A percentile compares a stretch with the other conserved stretches of the same genome.
These are phyloP conservation scores for Aristolochia fimbriata DNA, from an alignment of 164 flowering plant genomes.

Conservation along the genomic window DNA sequence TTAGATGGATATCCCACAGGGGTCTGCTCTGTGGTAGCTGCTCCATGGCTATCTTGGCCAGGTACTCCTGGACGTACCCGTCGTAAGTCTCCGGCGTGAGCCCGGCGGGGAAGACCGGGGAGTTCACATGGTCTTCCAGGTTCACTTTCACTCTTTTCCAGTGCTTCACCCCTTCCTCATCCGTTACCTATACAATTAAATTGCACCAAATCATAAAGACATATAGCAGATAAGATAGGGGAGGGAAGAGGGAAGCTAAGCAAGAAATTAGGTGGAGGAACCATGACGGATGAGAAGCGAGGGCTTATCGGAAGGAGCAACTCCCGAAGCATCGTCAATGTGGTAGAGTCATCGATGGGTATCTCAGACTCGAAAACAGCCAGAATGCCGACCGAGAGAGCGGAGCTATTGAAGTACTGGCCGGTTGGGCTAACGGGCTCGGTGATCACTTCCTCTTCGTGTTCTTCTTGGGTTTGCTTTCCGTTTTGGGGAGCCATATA, in stretches of 20 bases:
- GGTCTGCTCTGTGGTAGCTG: constrained; percentile 32
- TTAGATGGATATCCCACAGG: constrained; percentile 50
- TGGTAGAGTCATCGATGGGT: constrained; percentile 29
- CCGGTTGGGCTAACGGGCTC: constrained; percentile 50
- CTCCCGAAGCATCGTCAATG: constrained; percentile 18
- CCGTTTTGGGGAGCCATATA: too few species aligned
- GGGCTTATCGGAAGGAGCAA: constrained; percentile 48
- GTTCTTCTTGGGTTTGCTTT: too few species aligned
- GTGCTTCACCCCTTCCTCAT: constrained; percentile 25
- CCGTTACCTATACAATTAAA: constrained; percentile 25
- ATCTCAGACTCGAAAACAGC: constrained; percentile 30
- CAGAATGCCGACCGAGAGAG: constrained; percentile 26
- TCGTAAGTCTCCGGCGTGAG: constrained; percentile 31
- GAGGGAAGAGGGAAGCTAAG: too few species aligned
- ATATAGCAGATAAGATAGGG: background rate
- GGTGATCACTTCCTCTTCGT: constrained; percentile 2
- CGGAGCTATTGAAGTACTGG: constrained; percentile 42
- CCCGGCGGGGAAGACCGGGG: constrained; percentile 29
- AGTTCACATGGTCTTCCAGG: constrained; percentile 34
- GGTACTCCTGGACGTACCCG: constrained; percentile 20
- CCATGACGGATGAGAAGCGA: constrained; percentile 62
- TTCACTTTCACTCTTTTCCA: constrained; percentile 54
- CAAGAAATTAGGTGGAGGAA: constrained; percentile 11
- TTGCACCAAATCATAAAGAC: background rate
- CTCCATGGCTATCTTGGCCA: constrained; percentile 31